These are phyloP conservation scores for Polytrichum formosum DNA, from an alignment of 225 moss, liverwort and hornwort genomes.

Conservation along the genomic window DNA sequence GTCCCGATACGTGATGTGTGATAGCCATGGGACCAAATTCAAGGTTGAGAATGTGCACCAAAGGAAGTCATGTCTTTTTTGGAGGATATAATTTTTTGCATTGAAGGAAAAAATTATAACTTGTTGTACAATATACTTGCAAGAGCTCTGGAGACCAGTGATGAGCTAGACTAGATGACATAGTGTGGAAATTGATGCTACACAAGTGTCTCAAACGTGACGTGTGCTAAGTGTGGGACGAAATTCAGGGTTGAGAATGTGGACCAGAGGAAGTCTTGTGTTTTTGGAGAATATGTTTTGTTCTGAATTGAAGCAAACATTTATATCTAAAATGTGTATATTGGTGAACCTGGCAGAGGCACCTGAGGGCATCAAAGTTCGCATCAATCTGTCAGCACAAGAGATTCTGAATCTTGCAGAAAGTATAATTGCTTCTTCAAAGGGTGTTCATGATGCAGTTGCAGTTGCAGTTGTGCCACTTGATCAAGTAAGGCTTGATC, in stretches of 20 bases:
- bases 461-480: slow-evolving; percentile 76
- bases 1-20: background rate
- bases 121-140: background rate
- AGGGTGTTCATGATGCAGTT: slow-evolving; percentile 66
- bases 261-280: no score
- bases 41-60: background rate
- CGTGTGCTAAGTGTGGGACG: no score
- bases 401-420: slow-evolving; percentile 77
- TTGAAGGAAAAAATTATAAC: background rate
- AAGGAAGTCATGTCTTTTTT: background rate
- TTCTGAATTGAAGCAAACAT: no score
- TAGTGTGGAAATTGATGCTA: no score
- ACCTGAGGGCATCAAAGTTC: slow-evolving; percentile 62
- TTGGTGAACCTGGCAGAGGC: slow-evolving; percentile 19
- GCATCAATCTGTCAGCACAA: slow-evolving; percentile 56
- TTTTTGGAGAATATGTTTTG: no score
- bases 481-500: no score
- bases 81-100: background rate
- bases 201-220: no score
- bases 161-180: background rate
- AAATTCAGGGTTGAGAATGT: no score
- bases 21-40: background rate
- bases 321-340: no score
- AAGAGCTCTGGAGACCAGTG: background rate
- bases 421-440: slow-evolving; percentile 61